phyloP scores from a whole-genome alignment of 2,329 filamentous ascomycete species.

The Ophiocordyceps camponoti-saundersi region DNA sequence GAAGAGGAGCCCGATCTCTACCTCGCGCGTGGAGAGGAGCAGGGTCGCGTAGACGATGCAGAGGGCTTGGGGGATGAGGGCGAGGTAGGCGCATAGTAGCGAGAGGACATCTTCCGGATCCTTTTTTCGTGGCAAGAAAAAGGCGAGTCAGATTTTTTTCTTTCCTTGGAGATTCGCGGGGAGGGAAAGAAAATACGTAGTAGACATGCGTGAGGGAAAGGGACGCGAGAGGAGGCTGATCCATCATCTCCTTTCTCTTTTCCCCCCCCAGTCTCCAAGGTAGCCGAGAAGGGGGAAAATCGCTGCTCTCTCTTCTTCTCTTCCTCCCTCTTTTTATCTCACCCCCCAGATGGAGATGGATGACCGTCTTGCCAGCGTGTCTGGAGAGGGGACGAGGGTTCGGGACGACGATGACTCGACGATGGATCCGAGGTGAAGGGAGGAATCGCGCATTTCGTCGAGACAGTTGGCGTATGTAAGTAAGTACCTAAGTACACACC shows the following conservation, averaged over 20 bases:
- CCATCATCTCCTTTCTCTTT: not conserved
- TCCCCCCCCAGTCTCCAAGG: too few species aligned
- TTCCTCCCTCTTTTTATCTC: too few species aligned
- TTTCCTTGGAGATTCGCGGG: not conserved
- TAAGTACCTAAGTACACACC: too few species aligned
- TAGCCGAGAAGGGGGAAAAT: too few species aligned
- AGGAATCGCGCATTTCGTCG: too few species aligned
- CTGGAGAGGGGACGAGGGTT: too few species aligned
- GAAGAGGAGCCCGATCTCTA: slow-evolving; percentile 81
- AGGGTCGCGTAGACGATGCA: slow-evolving; percentile 82
- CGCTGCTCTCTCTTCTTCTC: too few species aligned
- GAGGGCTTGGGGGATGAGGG: slow-evolving; percentile 81
- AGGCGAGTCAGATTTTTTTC: not conserved
- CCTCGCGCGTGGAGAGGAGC: slow-evolving; percentile 79
- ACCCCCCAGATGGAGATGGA: too few species aligned
- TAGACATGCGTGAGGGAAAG: slow-evolving; percentile 91
- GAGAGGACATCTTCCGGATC: slow-evolving; percentile 75
- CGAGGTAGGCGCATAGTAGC: slow-evolving; percentile 81
- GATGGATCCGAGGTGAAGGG: too few species aligned
- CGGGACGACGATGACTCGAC: too few species aligned
- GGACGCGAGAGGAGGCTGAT: slow-evolving; percentile 47
- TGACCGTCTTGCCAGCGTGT: too few species aligned
- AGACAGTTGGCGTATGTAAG: too few species aligned
- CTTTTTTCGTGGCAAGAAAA: slow-evolving; percentile 24
- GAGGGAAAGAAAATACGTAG: slow-evolving; percentile 65